These are phyloP conservation scores for Jamesozyma rosinii DNA, from an alignment of 805 yeast genomes.

Conservation along the genomic window DNA sequence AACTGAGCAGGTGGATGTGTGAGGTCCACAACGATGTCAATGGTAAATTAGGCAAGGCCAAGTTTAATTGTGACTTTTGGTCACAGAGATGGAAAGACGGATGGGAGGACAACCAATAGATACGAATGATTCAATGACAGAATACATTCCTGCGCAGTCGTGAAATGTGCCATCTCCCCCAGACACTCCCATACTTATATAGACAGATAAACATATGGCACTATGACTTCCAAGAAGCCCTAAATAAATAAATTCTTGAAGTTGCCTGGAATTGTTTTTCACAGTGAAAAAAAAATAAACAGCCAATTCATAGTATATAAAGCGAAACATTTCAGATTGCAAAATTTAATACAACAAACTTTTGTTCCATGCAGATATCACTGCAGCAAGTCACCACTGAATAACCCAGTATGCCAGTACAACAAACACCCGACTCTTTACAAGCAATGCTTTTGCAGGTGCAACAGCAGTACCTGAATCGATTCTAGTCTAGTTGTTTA, in stretches of 20 bases:
- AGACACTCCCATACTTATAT: too few relatives aligned
- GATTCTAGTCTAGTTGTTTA: too few relatives aligned
- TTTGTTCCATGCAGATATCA: too few relatives aligned
- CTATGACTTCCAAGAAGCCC: not conserved
- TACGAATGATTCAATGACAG: not conserved
- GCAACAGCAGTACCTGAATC: not conserved
- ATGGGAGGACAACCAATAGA: conserved; percentile 45
- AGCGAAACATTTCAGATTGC: not conserved
- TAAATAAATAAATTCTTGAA: not conserved
- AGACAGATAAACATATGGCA: not conserved
- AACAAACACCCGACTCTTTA: too few relatives aligned
- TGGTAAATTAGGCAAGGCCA: conserved; percentile 71
- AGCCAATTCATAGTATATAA: not conserved
- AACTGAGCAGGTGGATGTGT: conserved; percentile 85
- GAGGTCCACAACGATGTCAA: conserved; percentile 93
- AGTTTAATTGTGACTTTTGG: conserved; percentile 86
- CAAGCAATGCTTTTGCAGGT: not conserved
- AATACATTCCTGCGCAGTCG: not conserved
- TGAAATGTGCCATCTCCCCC: too few relatives aligned
- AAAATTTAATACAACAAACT: too few relatives aligned
- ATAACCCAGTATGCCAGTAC: too few relatives aligned
- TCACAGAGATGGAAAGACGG: conserved; percentile 91
- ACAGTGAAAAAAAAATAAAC: not conserved
- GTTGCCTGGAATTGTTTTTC: not conserved
- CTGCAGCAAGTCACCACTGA: too few relatives aligned